Evolutionary conservation across 2,329 filamentous ascomycete genomes (phyloP).

Genomic region (Colletotrichum salicis): DNA sequence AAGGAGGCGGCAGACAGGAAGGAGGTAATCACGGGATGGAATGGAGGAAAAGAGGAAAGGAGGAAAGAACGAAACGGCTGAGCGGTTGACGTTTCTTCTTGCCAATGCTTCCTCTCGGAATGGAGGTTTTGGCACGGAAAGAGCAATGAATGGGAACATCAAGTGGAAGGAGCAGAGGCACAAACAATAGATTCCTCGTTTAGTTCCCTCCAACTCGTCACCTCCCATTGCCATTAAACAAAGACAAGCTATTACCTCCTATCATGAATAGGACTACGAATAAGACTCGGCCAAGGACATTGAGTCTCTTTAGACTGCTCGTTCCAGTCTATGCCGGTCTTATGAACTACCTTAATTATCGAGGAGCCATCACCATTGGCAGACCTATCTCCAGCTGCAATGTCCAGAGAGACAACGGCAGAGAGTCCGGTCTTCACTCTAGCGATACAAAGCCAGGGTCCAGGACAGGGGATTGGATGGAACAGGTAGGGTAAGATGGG

Average conservation of each 20-base stretch:
- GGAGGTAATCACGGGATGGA: neutral
- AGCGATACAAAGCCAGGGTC: constrained; percentile 22
- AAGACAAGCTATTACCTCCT: neutral
- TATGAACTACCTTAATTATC: neutral
- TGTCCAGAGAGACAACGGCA: neutral
- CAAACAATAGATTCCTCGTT: neutral
- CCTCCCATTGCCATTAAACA: neutral
- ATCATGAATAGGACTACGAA: too few relatives aligned
- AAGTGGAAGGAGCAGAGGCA: neutral
- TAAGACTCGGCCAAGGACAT: too few relatives aligned
- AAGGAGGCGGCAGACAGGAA: neutral
- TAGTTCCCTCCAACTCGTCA: neutral
- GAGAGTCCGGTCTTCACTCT: constrained; percentile 16
- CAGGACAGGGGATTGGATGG: constrained; percentile 13
- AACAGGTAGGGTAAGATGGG: neutral
- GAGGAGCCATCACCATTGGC: neutral
- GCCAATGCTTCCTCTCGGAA: neutral
- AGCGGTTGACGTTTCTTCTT: neutral
- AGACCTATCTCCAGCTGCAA: neutral
- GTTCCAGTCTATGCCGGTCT: neutral
- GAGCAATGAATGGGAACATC: neutral
- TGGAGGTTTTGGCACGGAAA: neutral
- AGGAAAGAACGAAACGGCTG: neutral
- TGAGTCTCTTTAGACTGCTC: neutral
- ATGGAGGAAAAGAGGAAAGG: neutral